Percentiles rank a stretch among this genome's conserved stretches.
Evolutionary conservation across 208 protist species (phyloP).

Genomic region (Acanthamoeba sp.): DNA sequence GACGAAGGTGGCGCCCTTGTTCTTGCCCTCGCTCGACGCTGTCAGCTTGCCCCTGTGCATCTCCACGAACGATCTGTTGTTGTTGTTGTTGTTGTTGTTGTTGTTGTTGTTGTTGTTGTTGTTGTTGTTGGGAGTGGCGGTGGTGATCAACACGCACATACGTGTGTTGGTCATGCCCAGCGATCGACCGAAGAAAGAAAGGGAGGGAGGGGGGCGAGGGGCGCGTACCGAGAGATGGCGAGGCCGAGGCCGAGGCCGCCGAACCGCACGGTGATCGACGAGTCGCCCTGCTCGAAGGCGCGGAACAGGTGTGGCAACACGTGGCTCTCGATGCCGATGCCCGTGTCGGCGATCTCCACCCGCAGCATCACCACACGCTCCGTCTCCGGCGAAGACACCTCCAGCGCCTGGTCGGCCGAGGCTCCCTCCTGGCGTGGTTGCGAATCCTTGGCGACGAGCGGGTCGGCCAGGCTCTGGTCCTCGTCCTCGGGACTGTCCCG

Average conservation of each 20-base stretch:
- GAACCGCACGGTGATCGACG: conserved; percentile 27
- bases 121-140: no score
- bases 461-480: no score
- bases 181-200: not conserved
- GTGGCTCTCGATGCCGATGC: conserved; percentile 51
- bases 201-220: no score
- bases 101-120: no score
- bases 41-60: not conserved
- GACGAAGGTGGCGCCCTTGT: conserved; percentile 24
- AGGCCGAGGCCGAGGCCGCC: conserved; percentile 48
- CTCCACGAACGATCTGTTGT: conserved; percentile 33
- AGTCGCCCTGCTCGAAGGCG: conserved; percentile 23
- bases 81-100: no score
- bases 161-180: no score
- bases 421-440: no score
- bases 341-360: conserved; percentile 39
- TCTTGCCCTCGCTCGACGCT: conserved; percentile 7
- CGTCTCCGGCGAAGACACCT: not conserved
- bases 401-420: not conserved
- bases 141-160: no score
- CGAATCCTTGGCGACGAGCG: no score
- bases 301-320: conserved; percentile 13
- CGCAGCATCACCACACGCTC: not conserved
- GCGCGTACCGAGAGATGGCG: not conserved
- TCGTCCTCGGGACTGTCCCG: no score